Evolutionary conservation across 441 rosid genomes (phyloP), one percentile per base, ranked within the genome.

Genomic region (Brassica hybrid): DNA sequence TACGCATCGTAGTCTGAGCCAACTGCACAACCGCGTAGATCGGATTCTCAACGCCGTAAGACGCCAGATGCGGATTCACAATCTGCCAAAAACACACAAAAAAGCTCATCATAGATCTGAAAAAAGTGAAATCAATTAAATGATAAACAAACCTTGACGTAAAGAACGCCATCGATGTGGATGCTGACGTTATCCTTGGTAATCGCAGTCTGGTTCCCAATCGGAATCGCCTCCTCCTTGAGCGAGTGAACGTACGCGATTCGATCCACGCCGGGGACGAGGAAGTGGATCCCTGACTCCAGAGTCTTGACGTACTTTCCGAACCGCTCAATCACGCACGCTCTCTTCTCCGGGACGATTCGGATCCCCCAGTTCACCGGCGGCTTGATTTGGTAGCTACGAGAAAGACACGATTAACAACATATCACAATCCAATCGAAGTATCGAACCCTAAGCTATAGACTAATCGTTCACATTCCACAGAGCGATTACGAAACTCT

Each of bases 61-160:
- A 52, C 58, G 58, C 58, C 58, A 52, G 9, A 7, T 52, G 58
- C 21, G 58, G 58, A 52, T 52, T 52, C 58, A 52, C 58, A 52
- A 52, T 52, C 58, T 52, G 11, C 58, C 57, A 50, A 50, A 52
- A 14, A 7, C 3, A 14, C 3, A 3, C 10, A 30, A 50, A 1
- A 1, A 50, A 52, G 16, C 58, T 52, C 58, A 52, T 0, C 19
- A 52, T 2, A 6, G 58, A 52, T 52, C 10, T 52, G 14, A 3
- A 50, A 2, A 43, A n/a, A 45, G 2, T 13, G 32, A 27, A 4
- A 73, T 19, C 32, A 27, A n/a, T n/a, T n/a, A n/a, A 12, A 41
- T 11, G 14, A 43, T 43, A 43, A 12, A 8, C 32, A 27, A 43
- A 43, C 52, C 52, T 43, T 43, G 14, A 43, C 52, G n/a, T 43